phyloP scores from a whole-genome alignment of 2,329 filamentous ascomycete species.

The Botrytis squamosa region DNA sequence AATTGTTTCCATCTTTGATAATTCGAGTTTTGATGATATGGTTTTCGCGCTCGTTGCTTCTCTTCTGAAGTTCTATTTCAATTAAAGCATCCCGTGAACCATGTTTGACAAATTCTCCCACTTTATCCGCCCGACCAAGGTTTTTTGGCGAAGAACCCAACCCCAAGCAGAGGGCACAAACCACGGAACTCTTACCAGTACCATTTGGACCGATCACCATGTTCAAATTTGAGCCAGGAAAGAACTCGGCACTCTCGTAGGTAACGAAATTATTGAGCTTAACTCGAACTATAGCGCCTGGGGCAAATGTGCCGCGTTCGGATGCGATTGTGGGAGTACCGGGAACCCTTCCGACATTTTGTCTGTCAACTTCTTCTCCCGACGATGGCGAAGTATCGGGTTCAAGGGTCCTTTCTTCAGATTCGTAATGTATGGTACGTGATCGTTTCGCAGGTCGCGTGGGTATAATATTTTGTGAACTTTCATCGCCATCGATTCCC shows the following conservation, averaged over 20 bases:
- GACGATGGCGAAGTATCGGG: conserved; percentile 18
- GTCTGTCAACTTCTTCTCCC: conserved; percentile 15
- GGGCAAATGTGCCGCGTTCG: conserved; percentile 37
- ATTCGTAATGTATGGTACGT: conserved; percentile 26
- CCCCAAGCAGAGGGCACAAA: conserved; percentile 93
- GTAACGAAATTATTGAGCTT: conserved; percentile 89
- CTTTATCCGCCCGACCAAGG: conserved; percentile 79
- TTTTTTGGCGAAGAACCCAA: conserved; percentile 80
- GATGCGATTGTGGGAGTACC: neutral
- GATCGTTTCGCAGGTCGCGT: conserved; percentile 32
- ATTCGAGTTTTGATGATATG: conserved; percentile 74
- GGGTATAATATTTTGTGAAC: conserved; percentile 28
- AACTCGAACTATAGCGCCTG: conserved; percentile 86
- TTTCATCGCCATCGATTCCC: conserved; percentile 34
- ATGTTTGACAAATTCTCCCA: conserved; percentile 92
- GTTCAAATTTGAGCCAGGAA: conserved; percentile 87
- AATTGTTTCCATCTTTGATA: conserved; percentile 76
- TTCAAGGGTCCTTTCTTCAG: conserved; percentile 22
- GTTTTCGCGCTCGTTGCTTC: conserved; percentile 60
- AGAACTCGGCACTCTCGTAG: conserved; percentile 88
- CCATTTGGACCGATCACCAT: conserved; percentile 99
- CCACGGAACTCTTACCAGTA: conserved; percentile 94
- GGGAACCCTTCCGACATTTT: neutral
- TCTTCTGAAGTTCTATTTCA: conserved; percentile 83
- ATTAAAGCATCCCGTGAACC: conserved; percentile 74